Evolutionary conservation across 345 rosid species (phyloP), one percentile per base, ranked within the genome.

Genomic region (Cardamine resedifolia): DNA sequence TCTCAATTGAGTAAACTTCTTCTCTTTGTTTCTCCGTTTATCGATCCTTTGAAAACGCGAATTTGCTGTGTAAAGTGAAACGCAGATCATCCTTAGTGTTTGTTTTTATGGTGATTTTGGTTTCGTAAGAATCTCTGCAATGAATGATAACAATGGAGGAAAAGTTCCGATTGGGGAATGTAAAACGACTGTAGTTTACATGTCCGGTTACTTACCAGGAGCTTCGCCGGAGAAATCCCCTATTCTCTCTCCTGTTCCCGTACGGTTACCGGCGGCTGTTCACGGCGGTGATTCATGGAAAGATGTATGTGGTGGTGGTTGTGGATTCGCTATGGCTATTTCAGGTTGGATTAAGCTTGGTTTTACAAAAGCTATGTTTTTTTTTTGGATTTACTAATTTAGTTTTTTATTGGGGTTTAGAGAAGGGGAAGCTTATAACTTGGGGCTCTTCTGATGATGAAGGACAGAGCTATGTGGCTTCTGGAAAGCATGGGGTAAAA

Each of bases 181-280:
- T 44, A 41, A 81, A 30, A 75, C 41, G 57, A 65, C 44, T 5
- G 61, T 62, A 21, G 85, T 89, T 49, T 91, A 81, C 67, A 83
- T 85, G 90, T 91, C 90, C 73, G 97, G 96, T 3, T 91, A 91
- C 72, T 62, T 91, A 2, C 97, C 97, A 1, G 96, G 93, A 70
- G 71, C 81, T 9, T 72, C 80, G 66, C 77, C 80, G 69, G 90
- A 86, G 73, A 85, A 86, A 64, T 81, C 96, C n/a, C 87, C 94
- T 31, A 78, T 85, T 18, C 74, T 85, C 7, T 72, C 86, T 43
- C 92, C 88, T 39, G 64, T 68, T 44, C 64, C 75, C 19, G 83
- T 81, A 5, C 75, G n/a, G 57, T 73, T 80, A 16, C 78, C 84
- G 48, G 51, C 59, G 27, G 51, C 70, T 66, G 24, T 57, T 51